Conservation (phyloP, 2,329 filamentous ascomycete genomes). For the Diaporthe citrichinensis region DNA sequence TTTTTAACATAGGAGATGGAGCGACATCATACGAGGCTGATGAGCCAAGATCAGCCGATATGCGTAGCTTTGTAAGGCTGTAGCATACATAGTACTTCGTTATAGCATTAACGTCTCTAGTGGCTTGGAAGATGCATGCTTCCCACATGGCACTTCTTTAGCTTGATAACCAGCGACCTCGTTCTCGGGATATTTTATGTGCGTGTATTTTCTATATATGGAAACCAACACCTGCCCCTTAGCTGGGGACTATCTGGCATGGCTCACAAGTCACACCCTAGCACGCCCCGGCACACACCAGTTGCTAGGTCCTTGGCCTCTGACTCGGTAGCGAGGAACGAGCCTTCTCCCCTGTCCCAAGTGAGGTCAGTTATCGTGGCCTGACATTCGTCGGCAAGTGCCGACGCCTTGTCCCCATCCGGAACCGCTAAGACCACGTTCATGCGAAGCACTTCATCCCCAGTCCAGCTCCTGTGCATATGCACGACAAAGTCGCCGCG, state of each 20-base stretch:
- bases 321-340: not conserved
- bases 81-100: not conserved
- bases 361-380: not conserved
- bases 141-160: not conserved
- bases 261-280: conserved; percentile 11
- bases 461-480: conserved; percentile 21
- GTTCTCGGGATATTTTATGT: not conserved
- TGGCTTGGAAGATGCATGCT: not conserved
- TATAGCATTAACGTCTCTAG: not conserved
- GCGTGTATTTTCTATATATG: not conserved
- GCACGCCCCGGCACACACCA: not conserved
- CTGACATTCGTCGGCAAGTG: not conserved
- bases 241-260: not conserved
- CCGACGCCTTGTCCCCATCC: not conserved
- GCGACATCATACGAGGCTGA: not conserved
- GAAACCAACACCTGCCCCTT: not conserved
- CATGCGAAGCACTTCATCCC: conserved; percentile 19
- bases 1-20: not conserved
- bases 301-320: conserved; percentile 9
- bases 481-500: conserved; percentile 15
- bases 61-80: not conserved
- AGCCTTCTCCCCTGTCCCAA: conserved; percentile 24
- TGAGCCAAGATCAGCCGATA: not conserved
- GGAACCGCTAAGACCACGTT: conserved; percentile 7
- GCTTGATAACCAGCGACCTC: too few species aligned